phyloP scores from a whole-genome alignment of 805 yeast genomes.

The Wickerhamomyces chaumierensis region DNA sequence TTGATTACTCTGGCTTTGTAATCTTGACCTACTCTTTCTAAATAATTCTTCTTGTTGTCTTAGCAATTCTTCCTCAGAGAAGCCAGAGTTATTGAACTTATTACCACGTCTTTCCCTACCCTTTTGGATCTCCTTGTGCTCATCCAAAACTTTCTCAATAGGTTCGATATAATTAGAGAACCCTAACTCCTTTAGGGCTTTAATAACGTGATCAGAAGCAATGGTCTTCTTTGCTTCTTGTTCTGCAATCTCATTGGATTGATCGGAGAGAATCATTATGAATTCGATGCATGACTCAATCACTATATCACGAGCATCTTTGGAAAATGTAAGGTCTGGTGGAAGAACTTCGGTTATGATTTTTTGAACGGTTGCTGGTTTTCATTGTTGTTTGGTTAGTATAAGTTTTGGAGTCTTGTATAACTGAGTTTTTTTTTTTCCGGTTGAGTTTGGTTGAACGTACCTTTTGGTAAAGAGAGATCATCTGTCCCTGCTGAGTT shows the following conservation, averaged over 20 bases:
- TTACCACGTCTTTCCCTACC: constrained; percentile 85
- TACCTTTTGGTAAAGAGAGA: constrained; percentile 32
- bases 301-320: constrained; percentile 89
- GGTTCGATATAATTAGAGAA: constrained; percentile 77
- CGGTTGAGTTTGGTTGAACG: constrained; percentile 4
- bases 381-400: too few species aligned
- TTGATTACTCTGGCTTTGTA: constrained; percentile 25
- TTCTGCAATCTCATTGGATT: constrained; percentile 92
- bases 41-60: constrained; percentile 89
- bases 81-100: constrained; percentile 86
- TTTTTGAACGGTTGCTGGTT: constrained; percentile 90
- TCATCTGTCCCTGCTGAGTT: constrained; percentile 20
- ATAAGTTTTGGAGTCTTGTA: too few species aligned
- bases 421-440: not conserved
- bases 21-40: constrained; percentile 59
- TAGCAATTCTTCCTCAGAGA: constrained; percentile 84
- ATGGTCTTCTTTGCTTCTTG: constrained; percentile 93
- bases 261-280: constrained; percentile 87
- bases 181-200: constrained; percentile 80
- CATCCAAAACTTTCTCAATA: constrained; percentile 66
- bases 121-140: constrained; percentile 81
- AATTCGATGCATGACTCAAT: constrained; percentile 95
- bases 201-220: constrained; percentile 90
- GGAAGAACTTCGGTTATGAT: constrained; percentile 86
- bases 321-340: constrained; percentile 74